These are phyloP conservation scores for Pseudocercospora eumusae DNA, from an alignment of 2,329 filamentous ascomycete genomes.

Conservation along the genomic window DNA sequence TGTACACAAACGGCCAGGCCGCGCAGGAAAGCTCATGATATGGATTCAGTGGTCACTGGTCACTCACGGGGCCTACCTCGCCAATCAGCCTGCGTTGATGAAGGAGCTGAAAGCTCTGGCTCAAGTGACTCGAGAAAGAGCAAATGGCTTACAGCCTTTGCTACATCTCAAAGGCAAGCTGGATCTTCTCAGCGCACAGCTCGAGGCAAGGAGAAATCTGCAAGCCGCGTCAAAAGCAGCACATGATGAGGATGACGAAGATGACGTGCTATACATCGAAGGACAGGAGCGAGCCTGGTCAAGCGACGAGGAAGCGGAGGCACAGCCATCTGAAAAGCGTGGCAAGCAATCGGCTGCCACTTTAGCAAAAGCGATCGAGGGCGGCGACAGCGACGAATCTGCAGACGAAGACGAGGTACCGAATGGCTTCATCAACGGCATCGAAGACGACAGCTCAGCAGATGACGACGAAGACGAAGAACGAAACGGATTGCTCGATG, in stretches of 20 bases:
- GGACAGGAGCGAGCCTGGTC: slow-evolving; percentile 65
- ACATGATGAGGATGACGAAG: slow-evolving; percentile 65
- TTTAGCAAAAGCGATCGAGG: slow-evolving; percentile 12
- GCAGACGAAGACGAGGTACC: slow-evolving; percentile 16
- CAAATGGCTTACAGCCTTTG: slow-evolving; percentile 77
- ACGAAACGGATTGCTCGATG: slow-evolving; percentile 50
- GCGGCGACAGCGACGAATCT: slow-evolving; percentile 25
- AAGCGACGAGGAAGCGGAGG: slow-evolving; percentile 52
- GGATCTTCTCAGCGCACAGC: slow-evolving; percentile 88
- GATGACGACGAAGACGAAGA: slow-evolving; percentile 31
- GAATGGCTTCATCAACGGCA: slow-evolving; percentile 24
- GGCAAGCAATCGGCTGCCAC: neutral
- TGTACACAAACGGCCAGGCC: slow-evolving; percentile 81
- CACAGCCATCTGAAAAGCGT: slow-evolving; percentile 47
- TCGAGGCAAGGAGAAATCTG: slow-evolving; percentile 74
- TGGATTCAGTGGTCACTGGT: slow-evolving; percentile 97
- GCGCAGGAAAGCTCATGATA: slow-evolving; percentile 84
- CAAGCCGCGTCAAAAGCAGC: slow-evolving; percentile 52
- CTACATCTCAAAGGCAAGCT: slow-evolving; percentile 91
- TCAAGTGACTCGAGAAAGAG: slow-evolving; percentile 83
- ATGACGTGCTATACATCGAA: slow-evolving; percentile 83
- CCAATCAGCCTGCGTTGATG: slow-evolving; percentile 80
- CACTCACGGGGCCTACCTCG: slow-evolving; percentile 86
- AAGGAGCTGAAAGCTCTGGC: slow-evolving; percentile 76
- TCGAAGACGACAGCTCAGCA: slow-evolving; percentile 24